phyloP scores from a whole-genome alignment of 352 stramenopile genomes.

The Aphanomyces stellatus region DNA sequence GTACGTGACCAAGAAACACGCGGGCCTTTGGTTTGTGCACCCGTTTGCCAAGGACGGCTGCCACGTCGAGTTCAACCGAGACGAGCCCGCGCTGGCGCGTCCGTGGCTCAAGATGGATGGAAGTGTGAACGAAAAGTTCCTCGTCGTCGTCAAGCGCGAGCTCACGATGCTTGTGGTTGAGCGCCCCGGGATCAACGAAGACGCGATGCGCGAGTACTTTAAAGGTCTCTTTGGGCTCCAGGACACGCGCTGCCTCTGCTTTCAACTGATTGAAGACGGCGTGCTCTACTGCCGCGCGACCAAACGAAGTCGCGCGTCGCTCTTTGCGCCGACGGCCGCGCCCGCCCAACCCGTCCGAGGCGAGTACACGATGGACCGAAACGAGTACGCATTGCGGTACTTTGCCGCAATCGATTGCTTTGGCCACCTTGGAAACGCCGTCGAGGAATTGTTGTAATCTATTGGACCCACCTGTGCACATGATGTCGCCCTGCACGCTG shows the following conservation, averaged over 20 bases:
- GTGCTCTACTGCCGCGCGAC: slow-evolving; percentile 46
- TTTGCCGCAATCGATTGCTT: slow-evolving; percentile 72
- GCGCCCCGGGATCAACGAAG: slow-evolving; percentile 55
- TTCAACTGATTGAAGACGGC: slow-evolving; percentile 52
- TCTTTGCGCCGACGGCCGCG: background rate
- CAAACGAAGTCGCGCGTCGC: background rate
- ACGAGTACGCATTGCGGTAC: slow-evolving; percentile 48
- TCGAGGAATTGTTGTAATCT: background rate
- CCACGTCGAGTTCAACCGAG: slow-evolving; percentile 54
- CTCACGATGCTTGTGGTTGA: slow-evolving; percentile 76
- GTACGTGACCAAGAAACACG: slow-evolving; percentile 38
- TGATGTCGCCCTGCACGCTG: too few species aligned
- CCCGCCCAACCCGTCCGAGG: background rate
- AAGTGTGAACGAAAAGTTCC: slow-evolving; percentile 40
- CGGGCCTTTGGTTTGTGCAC: slow-evolving; percentile 49
- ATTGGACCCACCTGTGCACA: too few species aligned
- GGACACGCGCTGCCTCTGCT: slow-evolving; percentile 52
- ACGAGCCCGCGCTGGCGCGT: slow-evolving; percentile 38
- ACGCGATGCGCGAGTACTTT: slow-evolving; percentile 53
- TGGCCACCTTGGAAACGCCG: slow-evolving; percentile 50
- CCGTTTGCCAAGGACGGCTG: slow-evolving; percentile 41
- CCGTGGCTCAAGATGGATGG: slow-evolving; percentile 75
- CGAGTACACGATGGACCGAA: slow-evolving; percentile 29
- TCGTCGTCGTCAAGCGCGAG: slow-evolving; percentile 60
- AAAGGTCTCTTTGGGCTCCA: slow-evolving; percentile 60